Percentiles rank a stretch among this genome's conserved stretches.
Evolutionary conservation across 1,284 basidiomycete species (phyloP).

Genomic region (Leccinum insolens): DNA sequence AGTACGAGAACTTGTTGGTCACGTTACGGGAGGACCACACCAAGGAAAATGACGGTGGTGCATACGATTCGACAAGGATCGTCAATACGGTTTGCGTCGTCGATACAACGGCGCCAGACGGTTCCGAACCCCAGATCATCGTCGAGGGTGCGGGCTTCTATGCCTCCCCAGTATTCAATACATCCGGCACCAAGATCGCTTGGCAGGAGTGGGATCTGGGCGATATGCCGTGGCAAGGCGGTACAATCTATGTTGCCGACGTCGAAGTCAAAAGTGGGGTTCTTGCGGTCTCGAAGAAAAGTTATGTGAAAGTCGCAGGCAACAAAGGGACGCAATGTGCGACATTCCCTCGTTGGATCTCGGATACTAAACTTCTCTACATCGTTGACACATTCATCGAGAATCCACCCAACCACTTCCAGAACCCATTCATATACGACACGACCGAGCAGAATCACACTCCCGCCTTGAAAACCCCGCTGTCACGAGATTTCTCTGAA

Average conservation of each 20-base stretch:
- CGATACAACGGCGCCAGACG: not conserved
- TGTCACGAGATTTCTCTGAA: constrained; percentile 54
- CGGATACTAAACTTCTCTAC: constrained; percentile 58
- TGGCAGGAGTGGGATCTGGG: constrained; percentile 77
- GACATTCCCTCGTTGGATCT: constrained; percentile 60
- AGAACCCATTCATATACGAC: constrained; percentile 64
- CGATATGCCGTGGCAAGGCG: constrained; percentile 82
- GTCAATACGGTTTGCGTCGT: not conserved
- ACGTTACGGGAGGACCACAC: constrained; percentile 58
- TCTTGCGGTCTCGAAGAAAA: not conserved
- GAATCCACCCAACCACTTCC: constrained; percentile 36
- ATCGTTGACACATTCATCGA: constrained; percentile 62
- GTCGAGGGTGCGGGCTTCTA: constrained; percentile 57
- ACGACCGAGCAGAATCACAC: constrained; percentile 29
- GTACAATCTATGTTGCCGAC: constrained; percentile 58
- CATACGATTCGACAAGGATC: too few relatives aligned
- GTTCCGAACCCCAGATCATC: not conserved
- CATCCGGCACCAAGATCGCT: constrained; percentile 63
- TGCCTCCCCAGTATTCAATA: constrained; percentile 56
- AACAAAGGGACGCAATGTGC: constrained; percentile 46
- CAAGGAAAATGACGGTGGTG: too few relatives aligned
- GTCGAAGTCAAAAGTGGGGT: constrained; percentile 15
- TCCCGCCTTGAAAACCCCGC: constrained; percentile 44
- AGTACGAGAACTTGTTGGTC: constrained; percentile 21
- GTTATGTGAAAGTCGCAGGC: constrained; percentile 43